phyloP scores from a whole-genome alignment of 2,329 filamentous ascomycete species.

The Clonostachys rhizophaga region DNA sequence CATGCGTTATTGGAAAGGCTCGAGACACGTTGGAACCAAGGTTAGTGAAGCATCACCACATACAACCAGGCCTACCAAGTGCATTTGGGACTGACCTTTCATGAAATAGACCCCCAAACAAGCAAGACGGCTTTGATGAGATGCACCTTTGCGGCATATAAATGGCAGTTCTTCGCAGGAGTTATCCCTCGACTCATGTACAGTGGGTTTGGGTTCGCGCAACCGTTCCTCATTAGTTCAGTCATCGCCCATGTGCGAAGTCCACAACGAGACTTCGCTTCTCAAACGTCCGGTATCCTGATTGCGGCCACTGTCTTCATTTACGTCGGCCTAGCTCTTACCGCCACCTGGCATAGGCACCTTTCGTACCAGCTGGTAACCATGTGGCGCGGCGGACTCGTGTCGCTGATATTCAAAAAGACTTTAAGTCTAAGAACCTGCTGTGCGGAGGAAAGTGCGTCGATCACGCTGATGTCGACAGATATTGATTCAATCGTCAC shows the following conservation, averaged over 20 bases:
- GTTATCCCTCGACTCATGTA: constrained; percentile 29
- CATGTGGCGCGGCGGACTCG: constrained; percentile 25
- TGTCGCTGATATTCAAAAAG: constrained; percentile 44
- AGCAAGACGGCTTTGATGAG: constrained; percentile 13
- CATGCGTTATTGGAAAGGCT: constrained; percentile 8
- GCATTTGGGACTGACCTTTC: constrained; percentile 13
- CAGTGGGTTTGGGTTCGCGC: constrained; percentile 34
- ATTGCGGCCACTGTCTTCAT: constrained; percentile 32
- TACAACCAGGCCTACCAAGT: constrained; percentile 16
- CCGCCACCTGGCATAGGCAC: constrained; percentile 21
- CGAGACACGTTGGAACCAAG: constrained; percentile 12
- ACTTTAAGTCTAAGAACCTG: constrained; percentile 24
- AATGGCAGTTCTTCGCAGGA: constrained; percentile 18
- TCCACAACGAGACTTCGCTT: constrained; percentile 12
- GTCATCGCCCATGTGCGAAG: constrained; percentile 21
- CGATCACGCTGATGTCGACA: constrained; percentile 39
- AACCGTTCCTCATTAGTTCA: constrained; percentile 36
- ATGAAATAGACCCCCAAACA: constrained; percentile 8
- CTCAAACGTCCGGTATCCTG: constrained; percentile 25
- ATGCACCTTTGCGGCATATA: constrained; percentile 17
- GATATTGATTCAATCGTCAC: constrained; percentile 30
- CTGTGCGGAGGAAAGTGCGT: constrained; percentile 24
- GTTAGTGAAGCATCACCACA: constrained; percentile 4
- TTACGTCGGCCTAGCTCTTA: constrained; percentile 34
- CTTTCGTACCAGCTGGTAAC: constrained; percentile 26